Percentiles rank a stretch among this genome's conserved stretches.
Evolutionary conservation across 164 flowering plant species (phyloP).

Genomic region (Pachysandra terminalis): DNA sequence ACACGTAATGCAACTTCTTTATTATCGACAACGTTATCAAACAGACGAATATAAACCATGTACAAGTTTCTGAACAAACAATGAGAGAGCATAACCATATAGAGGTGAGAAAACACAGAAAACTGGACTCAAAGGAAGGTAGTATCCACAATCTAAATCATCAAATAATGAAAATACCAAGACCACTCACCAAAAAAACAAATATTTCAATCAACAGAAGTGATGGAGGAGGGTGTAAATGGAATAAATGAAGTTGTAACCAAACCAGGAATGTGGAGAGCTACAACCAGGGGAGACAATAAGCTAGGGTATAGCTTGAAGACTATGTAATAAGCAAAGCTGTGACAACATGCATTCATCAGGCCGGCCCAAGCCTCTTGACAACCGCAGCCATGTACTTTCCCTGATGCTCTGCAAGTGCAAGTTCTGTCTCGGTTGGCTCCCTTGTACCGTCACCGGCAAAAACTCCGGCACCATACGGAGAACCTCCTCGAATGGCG

Average conservation of each 20-base stretch:
- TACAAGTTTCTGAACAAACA: constrained; percentile 15
- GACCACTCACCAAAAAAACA: constrained; percentile 5
- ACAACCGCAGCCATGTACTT: constrained; percentile 63
- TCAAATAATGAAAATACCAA: neutral
- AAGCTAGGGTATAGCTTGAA: too few relatives aligned
- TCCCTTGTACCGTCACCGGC: constrained; percentile 66
- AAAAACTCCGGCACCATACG: constrained; percentile 70
- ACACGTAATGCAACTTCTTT: neutral
- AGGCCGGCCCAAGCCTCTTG: constrained; percentile 38
- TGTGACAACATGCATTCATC: neutral
- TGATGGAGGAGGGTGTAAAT: neutral
- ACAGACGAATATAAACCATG: neutral
- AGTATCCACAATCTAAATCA: neutral
- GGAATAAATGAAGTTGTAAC: neutral
- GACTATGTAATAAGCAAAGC: too few relatives aligned
- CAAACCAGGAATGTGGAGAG: too few relatives aligned
- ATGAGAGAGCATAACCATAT: neutral
- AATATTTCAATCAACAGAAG: neutral
- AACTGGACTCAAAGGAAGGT: neutral
- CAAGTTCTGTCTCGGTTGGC: constrained; percentile 58
- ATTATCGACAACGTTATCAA: constrained; percentile 1
- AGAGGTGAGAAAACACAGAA: neutral
- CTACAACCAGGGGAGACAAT: too few relatives aligned
- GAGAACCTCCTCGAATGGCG: constrained; percentile 63
- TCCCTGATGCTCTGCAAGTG: constrained; percentile 74